Conservation (phyloP, 2,329 filamentous ascomycete genomes). For the Mycosphaerella sp. region DNA sequence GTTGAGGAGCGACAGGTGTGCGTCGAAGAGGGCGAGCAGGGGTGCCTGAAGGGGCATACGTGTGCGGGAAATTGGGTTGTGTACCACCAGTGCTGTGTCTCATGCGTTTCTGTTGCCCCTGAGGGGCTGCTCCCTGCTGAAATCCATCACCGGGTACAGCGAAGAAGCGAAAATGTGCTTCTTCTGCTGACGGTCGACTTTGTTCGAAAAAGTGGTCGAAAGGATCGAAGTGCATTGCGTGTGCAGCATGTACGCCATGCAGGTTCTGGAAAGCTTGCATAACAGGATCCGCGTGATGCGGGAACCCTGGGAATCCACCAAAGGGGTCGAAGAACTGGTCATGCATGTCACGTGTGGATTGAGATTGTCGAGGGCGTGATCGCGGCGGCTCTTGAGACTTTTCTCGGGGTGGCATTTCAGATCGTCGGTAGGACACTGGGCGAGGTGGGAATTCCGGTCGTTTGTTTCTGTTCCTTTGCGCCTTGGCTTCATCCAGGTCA, state of each 20-base stretch:
- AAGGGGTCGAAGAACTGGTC: conserved; percentile 16
- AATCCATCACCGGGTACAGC: conserved; percentile 16
- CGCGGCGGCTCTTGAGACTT: conserved; percentile 11
- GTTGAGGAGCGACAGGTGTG: conserved; percentile 16
- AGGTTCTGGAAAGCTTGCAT: conserved; percentile 21
- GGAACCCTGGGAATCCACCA: conserved; percentile 12
- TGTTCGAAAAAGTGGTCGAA: conserved; percentile 18
- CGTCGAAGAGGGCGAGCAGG: conserved; percentile 3
- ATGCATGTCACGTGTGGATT: conserved; percentile 2
- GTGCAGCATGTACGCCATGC: conserved; percentile 12
- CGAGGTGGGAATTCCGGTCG: conserved; percentile 8
- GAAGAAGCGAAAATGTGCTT: conserved; percentile 20
- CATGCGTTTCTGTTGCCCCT: conserved; percentile 16
- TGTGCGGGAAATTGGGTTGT: conserved; percentile 1
- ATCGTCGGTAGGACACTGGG: conserved; percentile 10
- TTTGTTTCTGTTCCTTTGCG: conserved; percentile 8
- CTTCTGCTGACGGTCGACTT: conserved; percentile 9
- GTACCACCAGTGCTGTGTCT: conserved; percentile 16
- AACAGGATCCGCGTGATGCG: conserved; percentile 17
- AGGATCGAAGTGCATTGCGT: conserved; percentile 8
- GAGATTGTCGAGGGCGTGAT: conserved; percentile 5
- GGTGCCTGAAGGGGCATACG: conserved; percentile 4
- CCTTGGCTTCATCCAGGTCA: conserved; percentile 14
- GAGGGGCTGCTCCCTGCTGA: neutral
- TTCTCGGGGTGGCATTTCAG: conserved; percentile 4